Conservation (phyloP, 2,329 filamentous ascomycete species). For the Diaporthe nobilis region DNA sequence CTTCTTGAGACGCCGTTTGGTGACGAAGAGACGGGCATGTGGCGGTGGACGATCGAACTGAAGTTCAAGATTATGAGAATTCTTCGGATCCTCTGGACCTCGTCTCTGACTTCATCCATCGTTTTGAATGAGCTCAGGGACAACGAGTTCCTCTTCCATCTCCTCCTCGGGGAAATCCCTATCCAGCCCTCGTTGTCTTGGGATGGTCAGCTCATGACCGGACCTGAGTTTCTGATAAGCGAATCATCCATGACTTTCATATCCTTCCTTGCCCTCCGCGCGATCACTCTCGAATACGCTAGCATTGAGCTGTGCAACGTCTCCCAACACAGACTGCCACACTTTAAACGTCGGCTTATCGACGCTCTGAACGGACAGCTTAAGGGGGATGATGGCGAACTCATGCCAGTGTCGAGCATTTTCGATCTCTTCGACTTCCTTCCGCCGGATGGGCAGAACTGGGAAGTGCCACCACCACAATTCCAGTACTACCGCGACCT, state of each 20-base stretch:
- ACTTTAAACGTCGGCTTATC: conserved; percentile 77
- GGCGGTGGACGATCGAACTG: conserved; percentile 77
- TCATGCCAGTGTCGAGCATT: conserved; percentile 79
- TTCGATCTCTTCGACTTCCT: conserved; percentile 97
- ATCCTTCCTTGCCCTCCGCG: conserved; percentile 83
- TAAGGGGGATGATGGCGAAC: conserved; percentile 74
- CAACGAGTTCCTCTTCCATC: conserved; percentile 83
- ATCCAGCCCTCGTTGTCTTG: conserved; percentile 79
- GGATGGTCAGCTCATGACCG: conserved; percentile 75
- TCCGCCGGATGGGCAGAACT: conserved; percentile 61
- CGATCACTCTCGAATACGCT: conserved; percentile 86
- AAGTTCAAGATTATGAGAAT: conserved; percentile 80
- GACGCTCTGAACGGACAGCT: conserved; percentile 85
- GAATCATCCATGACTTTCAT: conserved; percentile 78
- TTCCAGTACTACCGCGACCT: conserved; percentile 75
- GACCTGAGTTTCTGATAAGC: conserved; percentile 77
- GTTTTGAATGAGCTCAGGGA: conserved; percentile 85
- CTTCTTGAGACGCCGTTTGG: conserved; percentile 77
- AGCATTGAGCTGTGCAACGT: conserved; percentile 87
- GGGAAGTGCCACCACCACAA: conserved; percentile 65
- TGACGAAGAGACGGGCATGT: conserved; percentile 70
- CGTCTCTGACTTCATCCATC: conserved; percentile 81
- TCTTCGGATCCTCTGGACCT: conserved; percentile 85
- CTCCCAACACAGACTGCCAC: conserved; percentile 78
- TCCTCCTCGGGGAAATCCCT: conserved; percentile 80